Evolutionary conservation across 768 basidiomycete species (phyloP).

Genomic region (Leccinum barrowsii): DNA sequence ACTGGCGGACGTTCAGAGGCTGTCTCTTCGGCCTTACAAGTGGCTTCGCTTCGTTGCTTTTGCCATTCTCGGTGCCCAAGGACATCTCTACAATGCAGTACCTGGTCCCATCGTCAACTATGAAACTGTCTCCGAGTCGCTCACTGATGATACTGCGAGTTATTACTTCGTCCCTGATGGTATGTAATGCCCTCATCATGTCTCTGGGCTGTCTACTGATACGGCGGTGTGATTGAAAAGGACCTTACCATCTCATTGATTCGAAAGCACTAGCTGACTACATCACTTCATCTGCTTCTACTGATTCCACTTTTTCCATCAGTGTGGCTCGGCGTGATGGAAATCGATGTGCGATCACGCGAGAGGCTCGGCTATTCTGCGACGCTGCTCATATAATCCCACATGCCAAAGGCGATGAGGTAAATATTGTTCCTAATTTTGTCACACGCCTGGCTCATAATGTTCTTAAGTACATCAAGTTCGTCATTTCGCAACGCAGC

Average conservation of each 20-base stretch:
- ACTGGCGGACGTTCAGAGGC: not conserved
- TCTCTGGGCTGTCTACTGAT: not conserved
- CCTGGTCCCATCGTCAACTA: not conserved
- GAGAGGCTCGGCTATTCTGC: not conserved
- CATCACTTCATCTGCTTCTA: not conserved
- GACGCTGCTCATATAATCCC: not conserved
- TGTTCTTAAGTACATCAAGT: not conserved
- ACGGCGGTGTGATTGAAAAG: not conserved
- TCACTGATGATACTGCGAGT: not conserved
- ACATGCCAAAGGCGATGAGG: not conserved
- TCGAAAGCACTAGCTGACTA: not conserved
- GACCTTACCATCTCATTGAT: not conserved
- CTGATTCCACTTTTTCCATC: not conserved
- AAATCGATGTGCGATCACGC: not conserved
- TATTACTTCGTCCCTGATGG: not conserved
- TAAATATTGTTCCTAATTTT: not conserved
- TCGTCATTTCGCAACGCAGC: not conserved
- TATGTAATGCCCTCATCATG: not conserved
- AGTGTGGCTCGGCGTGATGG: not conserved
- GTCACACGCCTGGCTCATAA: not conserved
- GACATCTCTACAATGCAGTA: not conserved
- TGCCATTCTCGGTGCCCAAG: not conserved
- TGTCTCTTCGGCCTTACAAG: not conserved
- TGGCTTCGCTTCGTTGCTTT: not conserved
- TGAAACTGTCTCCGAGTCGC: not conserved